phyloP scores from a whole-genome alignment of 768 basidiomycete species.

The Pleurotus platypus region DNA sequence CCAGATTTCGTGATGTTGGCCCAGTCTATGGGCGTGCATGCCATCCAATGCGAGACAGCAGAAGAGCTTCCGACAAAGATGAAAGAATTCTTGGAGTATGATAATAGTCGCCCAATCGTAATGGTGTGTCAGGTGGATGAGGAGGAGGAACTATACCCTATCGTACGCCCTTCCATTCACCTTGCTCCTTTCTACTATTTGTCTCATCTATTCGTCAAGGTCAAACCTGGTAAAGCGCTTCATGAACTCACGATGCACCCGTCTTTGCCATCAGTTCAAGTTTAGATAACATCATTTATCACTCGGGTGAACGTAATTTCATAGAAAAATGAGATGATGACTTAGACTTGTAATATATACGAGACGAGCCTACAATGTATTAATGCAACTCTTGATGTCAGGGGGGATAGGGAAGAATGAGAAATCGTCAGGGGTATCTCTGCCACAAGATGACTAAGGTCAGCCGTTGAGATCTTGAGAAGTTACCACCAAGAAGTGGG shows the following conservation, averaged over 20 bases:
- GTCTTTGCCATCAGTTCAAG: conserved; percentile 20
- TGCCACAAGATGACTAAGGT: too few relatives aligned
- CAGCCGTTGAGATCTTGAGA: too few relatives aligned
- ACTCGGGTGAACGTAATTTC: too few relatives aligned
- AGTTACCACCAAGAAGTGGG: too few relatives aligned
- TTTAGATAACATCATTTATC: too few relatives aligned
- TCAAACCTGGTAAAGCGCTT: conserved; percentile 89
- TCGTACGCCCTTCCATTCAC: conserved; percentile 44
- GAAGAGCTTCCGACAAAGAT: conserved; percentile 90
- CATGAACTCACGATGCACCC: conserved; percentile 88
- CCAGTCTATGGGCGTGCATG: conserved; percentile 88
- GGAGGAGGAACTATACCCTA: conserved; percentile 87
- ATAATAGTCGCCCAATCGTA: conserved; percentile 79
- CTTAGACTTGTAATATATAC: too few relatives aligned
- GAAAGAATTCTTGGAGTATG: conserved; percentile 98
- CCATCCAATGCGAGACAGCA: conserved; percentile 67
- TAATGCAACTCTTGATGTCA: too few relatives aligned
- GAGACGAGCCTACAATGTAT: too few relatives aligned
- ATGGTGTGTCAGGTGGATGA: conserved; percentile 87
- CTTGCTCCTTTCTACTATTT: conserved; percentile 2
- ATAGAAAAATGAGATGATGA: too few relatives aligned
- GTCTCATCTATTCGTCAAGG: conserved; percentile 33
- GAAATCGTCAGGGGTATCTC: too few relatives aligned
- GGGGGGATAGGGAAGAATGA: too few relatives aligned
- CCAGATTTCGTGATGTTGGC: conserved; percentile 93